Evolutionary conservation across 1,284 basidiomycete species (phyloP).

Genomic region (Sporisorium reilianum): DNA sequence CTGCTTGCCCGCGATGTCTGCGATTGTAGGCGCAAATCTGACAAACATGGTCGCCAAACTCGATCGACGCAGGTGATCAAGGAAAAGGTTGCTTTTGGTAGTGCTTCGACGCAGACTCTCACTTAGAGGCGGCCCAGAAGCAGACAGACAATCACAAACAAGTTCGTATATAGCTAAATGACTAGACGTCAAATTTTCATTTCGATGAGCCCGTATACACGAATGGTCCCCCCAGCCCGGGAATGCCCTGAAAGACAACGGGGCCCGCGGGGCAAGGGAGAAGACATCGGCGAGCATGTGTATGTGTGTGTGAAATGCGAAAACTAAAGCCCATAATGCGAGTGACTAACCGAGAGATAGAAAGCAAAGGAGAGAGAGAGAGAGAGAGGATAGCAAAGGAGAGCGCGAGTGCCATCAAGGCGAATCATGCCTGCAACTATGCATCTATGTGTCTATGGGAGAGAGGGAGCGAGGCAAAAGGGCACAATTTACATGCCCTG

Average conservation of each 20-base stretch:
- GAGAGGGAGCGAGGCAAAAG: neutral
- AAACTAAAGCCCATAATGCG: slow-evolving; percentile 43
- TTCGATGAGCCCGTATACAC: slow-evolving; percentile 38
- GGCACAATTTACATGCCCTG: slow-evolving; percentile 45
- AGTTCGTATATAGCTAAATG: slow-evolving; percentile 3
- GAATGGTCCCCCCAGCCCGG: slow-evolving; percentile 42
- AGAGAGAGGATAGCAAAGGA: slow-evolving; percentile 9
- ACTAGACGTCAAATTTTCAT: slow-evolving; percentile 31
- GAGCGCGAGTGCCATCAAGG: slow-evolving; percentile 12
- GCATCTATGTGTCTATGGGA: slow-evolving; percentile 21
- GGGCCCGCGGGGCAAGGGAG: slow-evolving; percentile 28
- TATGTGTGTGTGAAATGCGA: slow-evolving; percentile 14
- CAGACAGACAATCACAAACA: slow-evolving; percentile 3
- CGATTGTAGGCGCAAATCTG: no score
- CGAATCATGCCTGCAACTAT: slow-evolving; percentile 27
- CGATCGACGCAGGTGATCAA: neutral
- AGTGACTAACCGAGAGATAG: slow-evolving; percentile 15
- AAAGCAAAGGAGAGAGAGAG: slow-evolving; percentile 15
- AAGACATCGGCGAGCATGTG: slow-evolving; percentile 53
- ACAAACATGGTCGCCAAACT: neutral
- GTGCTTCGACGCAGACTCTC: neutral
- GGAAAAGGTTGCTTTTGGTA: no score
- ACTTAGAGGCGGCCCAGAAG: neutral
- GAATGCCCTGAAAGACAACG: slow-evolving; percentile 9
- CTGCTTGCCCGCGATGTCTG: no score